Conservation (phyloP, 768 basidiomycete species). For the Leccinellum luteum region DNA sequence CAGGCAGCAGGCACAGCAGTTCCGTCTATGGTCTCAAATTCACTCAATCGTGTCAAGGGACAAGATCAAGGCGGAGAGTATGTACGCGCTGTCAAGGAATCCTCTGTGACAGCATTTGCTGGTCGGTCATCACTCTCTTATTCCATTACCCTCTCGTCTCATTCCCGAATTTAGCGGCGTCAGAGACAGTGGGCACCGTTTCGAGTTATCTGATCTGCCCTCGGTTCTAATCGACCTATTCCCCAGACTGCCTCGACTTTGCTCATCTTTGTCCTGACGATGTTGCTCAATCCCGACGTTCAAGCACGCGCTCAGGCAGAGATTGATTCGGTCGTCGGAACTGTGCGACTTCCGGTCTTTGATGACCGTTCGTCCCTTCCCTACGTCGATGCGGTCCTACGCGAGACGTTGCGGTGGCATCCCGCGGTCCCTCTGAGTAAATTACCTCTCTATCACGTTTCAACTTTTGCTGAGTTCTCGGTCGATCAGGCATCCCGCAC, state of each 20-base stretch:
- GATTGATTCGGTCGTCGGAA: constrained; percentile 32
- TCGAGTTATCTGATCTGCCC: not conserved
- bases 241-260: constrained; percentile 33
- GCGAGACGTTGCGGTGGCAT: constrained; percentile 37
- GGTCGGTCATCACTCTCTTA: constrained; percentile 13
- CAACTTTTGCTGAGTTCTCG: not conserved
- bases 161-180: constrained; percentile 19
- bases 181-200: constrained; percentile 26
- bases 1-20: constrained; percentile 25
- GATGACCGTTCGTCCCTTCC: constrained; percentile 27
- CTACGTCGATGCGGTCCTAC: constrained; percentile 28
- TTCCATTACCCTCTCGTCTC: not conserved
- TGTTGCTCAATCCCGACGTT: constrained; percentile 37
- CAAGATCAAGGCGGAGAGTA: constrained; percentile 5
- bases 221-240: not conserved
- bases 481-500: constrained; percentile 31
- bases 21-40: constrained; percentile 29
- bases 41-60: constrained; percentile 13
- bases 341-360: constrained; percentile 30
- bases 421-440: constrained; percentile 35
- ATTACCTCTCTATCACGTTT: not conserved
- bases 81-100: constrained; percentile 26
- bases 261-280: constrained; percentile 33
- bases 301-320: constrained; percentile 39
- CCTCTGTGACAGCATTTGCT: constrained; percentile 29